Base-by-base conservation (phyloP, 192 early-diverging fungal genomes). In the Funneliformis mosseae region DNA sequence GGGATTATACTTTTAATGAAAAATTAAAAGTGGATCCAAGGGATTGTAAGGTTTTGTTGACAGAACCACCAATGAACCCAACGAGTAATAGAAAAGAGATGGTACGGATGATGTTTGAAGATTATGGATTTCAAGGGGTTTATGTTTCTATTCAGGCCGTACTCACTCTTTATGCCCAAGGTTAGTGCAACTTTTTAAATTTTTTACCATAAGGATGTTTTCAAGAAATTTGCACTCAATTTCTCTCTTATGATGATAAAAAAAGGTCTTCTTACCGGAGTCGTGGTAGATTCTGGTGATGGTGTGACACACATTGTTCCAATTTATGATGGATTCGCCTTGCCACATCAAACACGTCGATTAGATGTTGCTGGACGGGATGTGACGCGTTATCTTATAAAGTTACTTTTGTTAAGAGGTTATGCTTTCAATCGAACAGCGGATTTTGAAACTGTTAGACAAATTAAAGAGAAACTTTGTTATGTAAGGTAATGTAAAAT, bases 301-400 rank as follows among this genome's bases (percentile, higher is more conserved):
- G 97, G 98, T 85, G 98, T 99, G 38, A 98, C 98, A 11, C 98
- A 99, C 82, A 97, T 98, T 87, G 97, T 99, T 25, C 98, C 98
- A 43, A 97, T 99, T n/a, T 97, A 96, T 83, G 92, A 98, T 78
- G 96, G 98, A 42, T 98, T 93, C 82, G 93, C 97, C 6, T 90
- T 97, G 43, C 95, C 96, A 21, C 94, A 98, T 81, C 85, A 96
- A 80, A 94, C 94, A 39, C 91, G 91, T 82, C 92, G 98, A 66
- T 87, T 99, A 71, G 96, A 99, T 85, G 93, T 99, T 60, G 98
- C 98, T 66, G 98, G 98, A 66, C 92, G 97, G 61, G 94, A 97
- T 83, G 96, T 99, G 46, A 99, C 98, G 21, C 87, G 92, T 66
- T 98, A 99, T 83, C 91, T 99, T 72, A 98, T 98, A 88, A 99